Evolutionary conservation across 2,329 filamentous ascomycete species (phyloP).

Genomic region (Hirsutella thompsonii): DNA sequence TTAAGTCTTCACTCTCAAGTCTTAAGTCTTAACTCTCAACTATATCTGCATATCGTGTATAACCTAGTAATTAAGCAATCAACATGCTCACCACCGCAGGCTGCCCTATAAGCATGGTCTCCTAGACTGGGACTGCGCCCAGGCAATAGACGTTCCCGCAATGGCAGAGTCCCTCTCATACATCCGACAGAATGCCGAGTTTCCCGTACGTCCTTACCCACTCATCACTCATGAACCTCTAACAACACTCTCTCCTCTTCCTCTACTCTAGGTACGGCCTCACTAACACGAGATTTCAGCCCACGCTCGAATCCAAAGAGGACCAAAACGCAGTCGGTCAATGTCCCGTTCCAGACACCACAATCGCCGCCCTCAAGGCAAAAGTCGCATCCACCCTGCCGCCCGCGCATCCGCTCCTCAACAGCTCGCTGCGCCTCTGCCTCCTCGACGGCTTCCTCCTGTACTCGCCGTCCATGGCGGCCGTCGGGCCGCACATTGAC

Average conservation of each 20-base stretch:
- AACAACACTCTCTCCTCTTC: not conserved
- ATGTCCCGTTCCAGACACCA: conserved; percentile 35
- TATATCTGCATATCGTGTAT: no score
- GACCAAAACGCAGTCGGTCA: conserved; percentile 48
- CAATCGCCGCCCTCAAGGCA: conserved; percentile 31
- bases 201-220: conserved; percentile 36
- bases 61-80: no score
- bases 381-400: conserved; percentile 34
- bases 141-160: conserved; percentile 57
- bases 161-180: conserved; percentile 56
- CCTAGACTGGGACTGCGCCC: conserved; percentile 85
- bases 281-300: no score
- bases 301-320: conserved; percentile 28
- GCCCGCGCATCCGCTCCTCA: conserved; percentile 24
- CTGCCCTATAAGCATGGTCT: conserved; percentile 46
- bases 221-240: not conserved
- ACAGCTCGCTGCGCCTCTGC: conserved; percentile 36
- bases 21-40: no score
- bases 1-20: no score
- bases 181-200: conserved; percentile 54
- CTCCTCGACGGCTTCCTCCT: conserved; percentile 85
- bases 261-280: no score
- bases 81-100: conserved; percentile 18
- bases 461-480: conserved; percentile 45
- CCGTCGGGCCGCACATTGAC: conserved; percentile 47